phyloP scores from a whole-genome alignment of 1,139 yeast species.

The Hyphopichia buzzinii region DNA sequence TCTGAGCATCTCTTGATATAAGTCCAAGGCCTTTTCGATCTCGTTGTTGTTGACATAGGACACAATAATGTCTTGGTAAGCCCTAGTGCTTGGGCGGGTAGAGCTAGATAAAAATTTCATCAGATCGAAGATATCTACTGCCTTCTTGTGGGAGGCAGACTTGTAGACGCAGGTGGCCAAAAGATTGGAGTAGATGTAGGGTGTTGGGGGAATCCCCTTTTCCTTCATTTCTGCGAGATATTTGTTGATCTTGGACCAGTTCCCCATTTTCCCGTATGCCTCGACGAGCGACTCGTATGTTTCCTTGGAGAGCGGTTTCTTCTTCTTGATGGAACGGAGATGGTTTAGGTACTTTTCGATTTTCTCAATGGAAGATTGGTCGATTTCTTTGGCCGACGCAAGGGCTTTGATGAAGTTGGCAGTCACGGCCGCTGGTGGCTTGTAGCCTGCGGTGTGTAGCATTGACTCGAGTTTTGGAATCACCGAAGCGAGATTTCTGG shows the following conservation, averaged over 20 bases:
- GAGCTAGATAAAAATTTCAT: slow-evolving; percentile 73
- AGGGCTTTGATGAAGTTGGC: slow-evolving; percentile 46
- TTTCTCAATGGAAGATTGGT: slow-evolving; percentile 18
- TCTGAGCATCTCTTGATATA: slow-evolving; percentile 66
- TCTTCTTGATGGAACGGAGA: slow-evolving; percentile 15
- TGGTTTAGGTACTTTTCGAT: slow-evolving; percentile 24
- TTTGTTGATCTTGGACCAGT: slow-evolving; percentile 31
- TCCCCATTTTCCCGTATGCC: slow-evolving; percentile 37
- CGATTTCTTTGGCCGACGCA: slow-evolving; percentile 22
- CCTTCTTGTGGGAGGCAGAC: slow-evolving; percentile 54
- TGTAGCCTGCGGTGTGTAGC: slow-evolving; percentile 34
- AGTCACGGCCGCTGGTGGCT: slow-evolving; percentile 33
- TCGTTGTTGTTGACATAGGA: slow-evolving; percentile 62
- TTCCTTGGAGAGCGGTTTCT: slow-evolving; percentile 19
- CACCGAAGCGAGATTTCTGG: slow-evolving; percentile 27
- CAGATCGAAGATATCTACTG: slow-evolving; percentile 73
- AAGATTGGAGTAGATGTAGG: slow-evolving; percentile 60
- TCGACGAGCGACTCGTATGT: slow-evolving; percentile 37
- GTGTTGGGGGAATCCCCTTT: slow-evolving; percentile 51
- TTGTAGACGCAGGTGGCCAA: slow-evolving; percentile 64
- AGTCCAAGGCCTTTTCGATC: slow-evolving; percentile 71
- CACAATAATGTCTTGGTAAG: slow-evolving; percentile 71
- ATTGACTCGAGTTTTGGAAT: slow-evolving; percentile 32
- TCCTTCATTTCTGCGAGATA: slow-evolving; percentile 49
- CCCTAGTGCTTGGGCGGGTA: slow-evolving; percentile 63